Evolutionary conservation across 345 rosid genomes (phyloP).

Genomic region (Euphorbia tirucalli): DNA sequence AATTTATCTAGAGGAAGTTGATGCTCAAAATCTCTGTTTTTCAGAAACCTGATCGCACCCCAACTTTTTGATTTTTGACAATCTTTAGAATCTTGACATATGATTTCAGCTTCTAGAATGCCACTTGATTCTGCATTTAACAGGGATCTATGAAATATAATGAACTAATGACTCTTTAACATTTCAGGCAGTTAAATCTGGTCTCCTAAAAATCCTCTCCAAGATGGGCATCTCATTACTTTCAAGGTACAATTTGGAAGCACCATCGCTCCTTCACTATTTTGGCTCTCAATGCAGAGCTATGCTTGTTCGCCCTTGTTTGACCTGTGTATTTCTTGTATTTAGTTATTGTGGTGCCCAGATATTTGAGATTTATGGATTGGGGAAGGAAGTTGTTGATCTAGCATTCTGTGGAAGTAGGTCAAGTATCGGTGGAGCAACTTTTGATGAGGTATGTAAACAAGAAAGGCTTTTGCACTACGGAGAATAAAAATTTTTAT

Average conservation of each 20-base stretch:
- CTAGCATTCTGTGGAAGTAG: conserved; percentile 85
- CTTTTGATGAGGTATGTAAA: conserved; percentile 77
- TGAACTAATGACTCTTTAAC: conserved; percentile 26
- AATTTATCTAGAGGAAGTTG: neutral
- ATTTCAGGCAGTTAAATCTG: conserved; percentile 85
- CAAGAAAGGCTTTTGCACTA: neutral
- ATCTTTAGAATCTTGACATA: neutral
- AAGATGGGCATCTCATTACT: conserved; percentile 99
- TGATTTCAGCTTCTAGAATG: neutral
- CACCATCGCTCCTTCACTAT: conserved; percentile 2
- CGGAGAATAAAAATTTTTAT: neutral
- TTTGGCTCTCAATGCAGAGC: neutral
- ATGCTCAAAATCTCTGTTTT: neutral
- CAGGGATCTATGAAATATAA: neutral
- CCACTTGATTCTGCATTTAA: neutral
- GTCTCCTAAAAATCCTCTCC: conserved; percentile 92
- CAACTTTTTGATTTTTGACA: neutral
- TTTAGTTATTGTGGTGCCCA: conserved; percentile 98
- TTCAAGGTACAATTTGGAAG: conserved; percentile 60
- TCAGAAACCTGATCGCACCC: neutral
- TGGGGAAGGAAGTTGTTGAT: conserved; percentile 81
- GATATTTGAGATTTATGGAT: conserved; percentile 96
- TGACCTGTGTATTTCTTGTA: conserved; percentile 31
- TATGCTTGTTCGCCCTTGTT: conserved; percentile 7
- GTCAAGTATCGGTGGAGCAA: conserved; percentile 81